Base-by-base conservation (phyloP, 257 asterid species). In the Solanum pinnatisectum region DNA sequence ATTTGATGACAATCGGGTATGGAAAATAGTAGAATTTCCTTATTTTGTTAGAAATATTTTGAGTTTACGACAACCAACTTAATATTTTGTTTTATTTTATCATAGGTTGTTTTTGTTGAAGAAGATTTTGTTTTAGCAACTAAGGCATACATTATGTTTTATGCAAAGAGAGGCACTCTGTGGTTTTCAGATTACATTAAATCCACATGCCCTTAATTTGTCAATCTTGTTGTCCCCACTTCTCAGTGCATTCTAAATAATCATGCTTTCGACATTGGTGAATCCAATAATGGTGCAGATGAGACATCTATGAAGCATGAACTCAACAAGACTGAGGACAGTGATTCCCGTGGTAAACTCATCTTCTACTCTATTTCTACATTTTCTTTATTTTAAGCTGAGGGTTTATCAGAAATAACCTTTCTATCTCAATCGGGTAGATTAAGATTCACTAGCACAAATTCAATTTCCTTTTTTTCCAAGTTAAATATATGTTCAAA, bases 121-220 rank as follows among this genome's bases (percentile, higher is more conserved):
- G 95, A 95, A 93, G 92, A 90, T 59, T 56, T 40, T 84, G 98
- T 96, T 88, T 92, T 96, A 67, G 85, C 93, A 52, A 97, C 94
- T 91, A 93, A 94, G 88, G 98, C 98, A 3, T 97, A 97, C 88
- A 91, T 97, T 87, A 93, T 97, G 42, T 93, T 95, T 87, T 96
- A 97, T 92, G 94, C 93, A 77, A 94, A 93, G 89, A 91, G 93
- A 90, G 94, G 93, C 11, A 96, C 95, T 20, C 87, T 92, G 22
- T 95, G 95, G 93, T 93, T 95, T 88, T 93, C 93, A 79, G 90
- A 87, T 88, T 95, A 93, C 88, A 44, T 91, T 49, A 93, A 90
- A 52, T 92, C 20, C 92, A 93, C 39, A 93, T 87, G 74, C 89
- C 88, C 22, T 84, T 39, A 87, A 35, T 46, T 46, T 46, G 56